A percentile compares a stretch with the other conserved stretches of the same genome.
phyloP scores from a whole-genome alignment of 495 filamentous ascomycete species.

The Aspergillus olivimuriae region DNA sequence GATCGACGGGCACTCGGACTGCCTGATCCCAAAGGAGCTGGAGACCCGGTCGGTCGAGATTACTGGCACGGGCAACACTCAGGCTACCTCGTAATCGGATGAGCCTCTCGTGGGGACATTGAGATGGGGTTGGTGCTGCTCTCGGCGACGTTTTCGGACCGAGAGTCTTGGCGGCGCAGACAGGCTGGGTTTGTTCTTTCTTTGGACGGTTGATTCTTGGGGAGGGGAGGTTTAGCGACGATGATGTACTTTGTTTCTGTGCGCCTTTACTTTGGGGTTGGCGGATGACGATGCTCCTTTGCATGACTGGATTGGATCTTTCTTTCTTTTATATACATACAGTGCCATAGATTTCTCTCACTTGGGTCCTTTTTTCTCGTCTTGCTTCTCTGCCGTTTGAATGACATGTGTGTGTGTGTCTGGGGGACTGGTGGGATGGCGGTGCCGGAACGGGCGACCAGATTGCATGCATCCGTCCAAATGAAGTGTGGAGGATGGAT shows the following conservation, averaged over 20 bases:
- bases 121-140: too few relatives aligned
- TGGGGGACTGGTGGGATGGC: too few relatives aligned
- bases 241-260: neutral
- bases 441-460: neutral
- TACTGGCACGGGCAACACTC: constrained; percentile 16
- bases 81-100: constrained; percentile 24
- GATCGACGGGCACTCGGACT: constrained; percentile 8
- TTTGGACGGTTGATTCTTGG: neutral
- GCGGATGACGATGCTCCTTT: too few relatives aligned
- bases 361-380: neutral
- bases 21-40: constrained; percentile 29
- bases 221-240: constrained; percentile 1
- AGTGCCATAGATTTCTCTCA: constrained; percentile 13
- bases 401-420: too few relatives aligned
- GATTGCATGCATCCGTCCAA: too few relatives aligned
- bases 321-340: constrained; percentile 20
- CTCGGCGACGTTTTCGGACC: neutral
- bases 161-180: neutral
- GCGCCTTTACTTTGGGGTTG: neutral
- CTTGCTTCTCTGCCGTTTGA: neutral
- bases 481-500: too few relatives aligned
- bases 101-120: too few relatives aligned
- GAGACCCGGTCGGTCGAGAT: constrained; percentile 38
- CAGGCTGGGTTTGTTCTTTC: constrained; percentile 2
- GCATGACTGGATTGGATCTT: constrained; percentile 12